Conservation (phyloP, 169 alveolate species). For the Plasmodium fragile region DNA sequence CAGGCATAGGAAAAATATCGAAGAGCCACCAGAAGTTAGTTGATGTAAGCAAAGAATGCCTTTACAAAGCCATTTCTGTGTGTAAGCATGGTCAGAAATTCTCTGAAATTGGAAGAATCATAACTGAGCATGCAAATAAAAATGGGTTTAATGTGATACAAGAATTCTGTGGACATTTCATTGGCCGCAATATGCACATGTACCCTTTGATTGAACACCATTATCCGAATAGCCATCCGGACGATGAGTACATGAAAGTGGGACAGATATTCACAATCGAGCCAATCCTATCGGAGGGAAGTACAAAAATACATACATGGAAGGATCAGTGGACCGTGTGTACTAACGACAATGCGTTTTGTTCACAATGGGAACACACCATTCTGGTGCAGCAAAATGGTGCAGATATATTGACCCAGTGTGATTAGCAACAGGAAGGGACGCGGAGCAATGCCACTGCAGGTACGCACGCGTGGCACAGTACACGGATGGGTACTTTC, state of each 20-base stretch:
- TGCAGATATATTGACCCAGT: slow-evolving; percentile 90
- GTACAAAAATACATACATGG: slow-evolving; percentile 89
- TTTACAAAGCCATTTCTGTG: slow-evolving; percentile 89
- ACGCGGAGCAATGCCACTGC: not conserved
- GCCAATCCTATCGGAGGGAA: slow-evolving; percentile 92
- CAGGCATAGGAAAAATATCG: slow-evolving; percentile 79
- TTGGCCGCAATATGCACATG: slow-evolving; percentile 93
- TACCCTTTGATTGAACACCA: slow-evolving; percentile 91
- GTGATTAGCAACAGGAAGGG: slow-evolving; percentile 9
- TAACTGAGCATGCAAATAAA: slow-evolving; percentile 85
- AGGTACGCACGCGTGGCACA: not conserved
- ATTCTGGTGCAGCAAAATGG: slow-evolving; percentile 90
- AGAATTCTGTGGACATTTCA: slow-evolving; percentile 95
- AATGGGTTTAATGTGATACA: slow-evolving; percentile 89
- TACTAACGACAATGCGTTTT: slow-evolving; percentile 89
- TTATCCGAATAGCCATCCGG: slow-evolving; percentile 81
- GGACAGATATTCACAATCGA: slow-evolving; percentile 92
- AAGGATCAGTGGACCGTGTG: slow-evolving; percentile 94
- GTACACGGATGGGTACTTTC: not conserved
- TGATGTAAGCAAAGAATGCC: slow-evolving; percentile 84
- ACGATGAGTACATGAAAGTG: slow-evolving; percentile 82
- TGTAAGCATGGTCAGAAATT: slow-evolving; percentile 92
- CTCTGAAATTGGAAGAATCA: slow-evolving; percentile 90
- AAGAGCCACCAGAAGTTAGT: slow-evolving; percentile 77
- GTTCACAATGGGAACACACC: slow-evolving; percentile 95